Percentiles rank a stretch among this genome's conserved stretches.
Conservation (phyloP, 352 stramenopile species). For the Phytophthora tubulina region DNA sequence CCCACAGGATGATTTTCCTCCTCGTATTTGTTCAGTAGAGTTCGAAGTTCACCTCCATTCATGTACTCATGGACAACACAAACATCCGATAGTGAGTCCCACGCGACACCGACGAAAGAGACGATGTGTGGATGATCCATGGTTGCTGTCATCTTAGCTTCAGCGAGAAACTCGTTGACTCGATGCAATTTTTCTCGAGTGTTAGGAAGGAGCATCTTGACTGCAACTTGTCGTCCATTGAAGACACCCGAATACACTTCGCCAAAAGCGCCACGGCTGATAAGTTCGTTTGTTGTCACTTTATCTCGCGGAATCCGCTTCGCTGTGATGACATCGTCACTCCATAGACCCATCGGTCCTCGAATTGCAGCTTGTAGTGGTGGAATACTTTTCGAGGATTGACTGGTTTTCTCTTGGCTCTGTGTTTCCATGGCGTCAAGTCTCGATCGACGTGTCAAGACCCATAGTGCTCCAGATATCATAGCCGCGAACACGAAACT, state of each 20-base stretch:
- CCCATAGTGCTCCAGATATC: background rate
- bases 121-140: slow-evolving; percentile 51
- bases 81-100: slow-evolving; percentile 49
- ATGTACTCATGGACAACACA: slow-evolving; percentile 58
- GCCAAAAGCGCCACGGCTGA: slow-evolving; percentile 42
- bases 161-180: slow-evolving; percentile 45
- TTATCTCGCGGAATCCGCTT: slow-evolving; percentile 45
- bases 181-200: slow-evolving; percentile 29
- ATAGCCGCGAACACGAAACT: background rate
- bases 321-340: slow-evolving; percentile 43
- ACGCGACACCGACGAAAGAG: slow-evolving; percentile 48
- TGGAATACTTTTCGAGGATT: background rate
- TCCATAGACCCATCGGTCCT: slow-evolving; percentile 28
- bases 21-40: slow-evolving; percentile 41
- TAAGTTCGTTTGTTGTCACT: slow-evolving; percentile 20
- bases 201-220: slow-evolving; percentile 47
- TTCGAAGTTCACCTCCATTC: slow-evolving; percentile 50
- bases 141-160: slow-evolving; percentile 42
- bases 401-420: slow-evolving; percentile 8
- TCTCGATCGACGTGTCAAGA: background rate
- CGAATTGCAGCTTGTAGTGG: background rate
- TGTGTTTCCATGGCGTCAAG: slow-evolving; percentile 6
- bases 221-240: slow-evolving; percentile 41
- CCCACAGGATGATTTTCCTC: slow-evolving; percentile 10
- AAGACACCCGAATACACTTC: slow-evolving; percentile 48